Percentiles rank a stretch among this genome's conserved stretches.
Evolutionary conservation across 2,329 filamentous ascomycete species (phyloP).

Genomic region (Sclerotinia subarctica): DNA sequence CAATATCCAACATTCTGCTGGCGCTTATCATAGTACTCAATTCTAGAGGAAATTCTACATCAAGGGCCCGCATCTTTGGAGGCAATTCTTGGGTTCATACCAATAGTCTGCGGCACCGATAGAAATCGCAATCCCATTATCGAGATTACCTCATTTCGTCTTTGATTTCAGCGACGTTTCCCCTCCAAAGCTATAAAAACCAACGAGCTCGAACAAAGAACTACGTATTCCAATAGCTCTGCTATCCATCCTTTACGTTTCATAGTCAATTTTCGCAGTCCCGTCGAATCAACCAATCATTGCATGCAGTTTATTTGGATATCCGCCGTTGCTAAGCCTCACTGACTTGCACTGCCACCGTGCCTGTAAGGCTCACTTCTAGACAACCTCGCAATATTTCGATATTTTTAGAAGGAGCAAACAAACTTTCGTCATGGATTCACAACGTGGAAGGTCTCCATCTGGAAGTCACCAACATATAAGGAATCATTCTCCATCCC

Average conservation of each 20-base stretch:
- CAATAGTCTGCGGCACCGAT: constrained; percentile 8
- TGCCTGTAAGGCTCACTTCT: constrained; percentile 22
- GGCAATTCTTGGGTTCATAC: background rate
- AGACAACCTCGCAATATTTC: constrained; percentile 22
- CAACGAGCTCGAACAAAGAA: constrained; percentile 13
- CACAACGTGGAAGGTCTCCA: constrained; percentile 59
- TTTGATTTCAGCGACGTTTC: constrained; percentile 1
- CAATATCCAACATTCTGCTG: constrained; percentile 8
- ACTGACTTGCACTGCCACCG: constrained; percentile 20
- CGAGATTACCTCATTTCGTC: constrained; percentile 21
- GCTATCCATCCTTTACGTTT: background rate
- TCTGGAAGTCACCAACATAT: constrained; percentile 54
- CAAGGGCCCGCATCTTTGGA: background rate
- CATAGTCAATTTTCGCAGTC: background rate
- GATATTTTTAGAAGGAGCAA: constrained; percentile 40
- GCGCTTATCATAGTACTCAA: constrained; percentile 8
- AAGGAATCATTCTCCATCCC: constrained; percentile 62
- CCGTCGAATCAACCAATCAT: constrained; percentile 11
- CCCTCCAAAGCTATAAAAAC: constrained; percentile 3
- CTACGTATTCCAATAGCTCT: constrained; percentile 2
- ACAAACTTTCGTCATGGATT: constrained; percentile 47
- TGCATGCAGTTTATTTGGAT: background rate
- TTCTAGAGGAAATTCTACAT: background rate
- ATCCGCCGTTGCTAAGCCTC: constrained; percentile 17
- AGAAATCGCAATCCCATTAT: constrained; percentile 12